Evolutionary conservation across 495 filamentous ascomycete genomes (phyloP), one percentile per base, ranked within the genome.

Genomic region (Bacidia gigantensis): DNA sequence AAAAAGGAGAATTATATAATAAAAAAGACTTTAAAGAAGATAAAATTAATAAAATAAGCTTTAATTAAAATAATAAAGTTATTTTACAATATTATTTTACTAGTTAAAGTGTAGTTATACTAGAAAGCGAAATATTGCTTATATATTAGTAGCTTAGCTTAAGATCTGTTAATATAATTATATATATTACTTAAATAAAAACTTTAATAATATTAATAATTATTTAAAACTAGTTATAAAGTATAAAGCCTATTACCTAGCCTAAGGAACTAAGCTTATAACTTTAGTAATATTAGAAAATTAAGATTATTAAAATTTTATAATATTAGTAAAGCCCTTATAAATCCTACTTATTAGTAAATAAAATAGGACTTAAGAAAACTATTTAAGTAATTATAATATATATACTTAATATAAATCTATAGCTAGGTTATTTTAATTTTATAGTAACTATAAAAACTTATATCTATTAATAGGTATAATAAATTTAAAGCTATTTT

Each of bases 291-390:
- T 46, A 46, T 46, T 17, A n/a, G 11, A 46, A 46, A n/a, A 17
- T 17, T 46, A 46, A 46, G 20, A 22, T 39, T 39, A n/a, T n/a
- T 39, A 39, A 39, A 39, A 39, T 39, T 39, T 39, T 39, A 39
- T 39, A 39, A 10, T 39, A n/a, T 39, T 39, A 39, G n/a, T n/a
- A 39, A 39, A 39, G n/a, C 10, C 32, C n/a, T 10, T 39, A 46
- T 18, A 46, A 46, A 17, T 46, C 20, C 9, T 22, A n/a, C 43
- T 46, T 46, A 11, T 46, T 22, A 17, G 18, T 20, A 11, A 20
- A 46, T 46, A 46, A 39, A 39, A 39, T 39, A 39, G n/a, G n/a
- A n/a, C n/a, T 39, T n/a, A 39, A n/a, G 10, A 39, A 39, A 39
- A 39, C 32, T 10, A 39, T 39, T 10, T 39, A 39, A 39, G n/a